phyloP scores from a whole-genome alignment of 1,284 basidiomycete genomes.

The Apiotrichum sp. region DNA sequence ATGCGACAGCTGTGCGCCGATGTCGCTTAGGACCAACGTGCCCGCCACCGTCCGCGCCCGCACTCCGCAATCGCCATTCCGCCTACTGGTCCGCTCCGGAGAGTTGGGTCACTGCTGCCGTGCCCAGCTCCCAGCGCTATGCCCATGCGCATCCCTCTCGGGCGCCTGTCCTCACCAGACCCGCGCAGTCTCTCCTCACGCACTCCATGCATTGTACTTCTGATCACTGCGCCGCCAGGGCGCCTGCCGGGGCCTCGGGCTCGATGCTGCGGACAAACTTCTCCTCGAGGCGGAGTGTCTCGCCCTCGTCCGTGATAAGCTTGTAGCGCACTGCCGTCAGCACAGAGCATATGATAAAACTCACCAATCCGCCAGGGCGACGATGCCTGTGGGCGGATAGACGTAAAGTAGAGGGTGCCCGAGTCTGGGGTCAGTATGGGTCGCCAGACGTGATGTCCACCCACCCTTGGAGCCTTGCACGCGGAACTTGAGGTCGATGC shows the following conservation, averaged over 20 bases:
- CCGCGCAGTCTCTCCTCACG: too few species aligned
- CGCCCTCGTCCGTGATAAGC: constrained; percentile 42
- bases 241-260: not conserved
- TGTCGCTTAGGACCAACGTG: too few species aligned
- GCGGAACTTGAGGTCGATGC: constrained; percentile 46
- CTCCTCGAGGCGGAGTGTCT: constrained; percentile 38
- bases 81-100: too few species aligned
- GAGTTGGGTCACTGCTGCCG: too few species aligned
- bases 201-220: too few species aligned
- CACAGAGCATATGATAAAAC: constrained; percentile 6
- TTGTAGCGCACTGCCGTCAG: constrained; percentile 44
- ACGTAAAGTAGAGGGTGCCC: constrained; percentile 47
- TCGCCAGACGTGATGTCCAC: not conserved
- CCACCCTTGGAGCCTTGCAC: constrained; percentile 36
- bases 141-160: too few species aligned
- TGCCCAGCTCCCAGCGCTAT: too few species aligned
- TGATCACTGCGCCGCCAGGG: too few species aligned
- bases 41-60: too few species aligned
- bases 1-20: too few species aligned
- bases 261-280: constrained; percentile 7
- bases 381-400: constrained; percentile 41
- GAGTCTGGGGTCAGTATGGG: constrained; percentile 17
- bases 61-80: too few species aligned
- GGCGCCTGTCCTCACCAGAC: too few species aligned
- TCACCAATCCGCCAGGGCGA: constrained; percentile 44